These are phyloP conservation scores for Eucalyptus decipiens DNA, from an alignment of 345 rosid species.

Conservation along the genomic window DNA sequence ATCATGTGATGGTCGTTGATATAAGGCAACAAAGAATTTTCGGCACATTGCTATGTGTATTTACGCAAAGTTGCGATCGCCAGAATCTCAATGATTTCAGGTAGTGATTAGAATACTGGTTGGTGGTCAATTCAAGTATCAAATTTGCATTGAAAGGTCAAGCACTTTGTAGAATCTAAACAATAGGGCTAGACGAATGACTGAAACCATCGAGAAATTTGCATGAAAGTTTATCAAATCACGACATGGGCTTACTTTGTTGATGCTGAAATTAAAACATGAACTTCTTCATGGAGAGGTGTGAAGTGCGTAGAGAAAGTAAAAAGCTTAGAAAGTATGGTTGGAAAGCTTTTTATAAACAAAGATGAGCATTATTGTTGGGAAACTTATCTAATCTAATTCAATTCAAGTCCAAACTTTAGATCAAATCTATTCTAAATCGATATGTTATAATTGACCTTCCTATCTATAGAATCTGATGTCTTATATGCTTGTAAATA, in stretches of 20 bases:
- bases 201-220: background rate
- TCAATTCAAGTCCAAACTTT: background rate
- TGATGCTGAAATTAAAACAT: background rate
- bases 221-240: background rate
- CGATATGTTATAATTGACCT: background rate
- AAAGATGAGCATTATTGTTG: too few relatives aligned
- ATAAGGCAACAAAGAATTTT: background rate
- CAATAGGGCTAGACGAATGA: rapidly evolving
- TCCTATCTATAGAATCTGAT: background rate
- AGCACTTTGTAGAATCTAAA: background rate
- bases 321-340: background rate
- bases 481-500: background rate
- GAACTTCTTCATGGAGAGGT: rapidly evolving
- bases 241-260: rapidly evolving
- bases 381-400: background rate
- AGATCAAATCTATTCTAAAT: background rate
- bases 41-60: background rate
- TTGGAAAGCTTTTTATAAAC: background rate
- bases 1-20: background rate
- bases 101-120: rapidly evolving
- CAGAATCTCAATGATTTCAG: background rate
- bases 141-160: background rate
- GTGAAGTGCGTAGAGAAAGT: background rate
- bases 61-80: background rate
- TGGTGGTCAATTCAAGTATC: background rate